Evolutionary conservation across 495 filamentous ascomycete genomes (phyloP), one percentile per base, ranked within the genome.

Genomic region (Lasiosphaeria hispida): DNA sequence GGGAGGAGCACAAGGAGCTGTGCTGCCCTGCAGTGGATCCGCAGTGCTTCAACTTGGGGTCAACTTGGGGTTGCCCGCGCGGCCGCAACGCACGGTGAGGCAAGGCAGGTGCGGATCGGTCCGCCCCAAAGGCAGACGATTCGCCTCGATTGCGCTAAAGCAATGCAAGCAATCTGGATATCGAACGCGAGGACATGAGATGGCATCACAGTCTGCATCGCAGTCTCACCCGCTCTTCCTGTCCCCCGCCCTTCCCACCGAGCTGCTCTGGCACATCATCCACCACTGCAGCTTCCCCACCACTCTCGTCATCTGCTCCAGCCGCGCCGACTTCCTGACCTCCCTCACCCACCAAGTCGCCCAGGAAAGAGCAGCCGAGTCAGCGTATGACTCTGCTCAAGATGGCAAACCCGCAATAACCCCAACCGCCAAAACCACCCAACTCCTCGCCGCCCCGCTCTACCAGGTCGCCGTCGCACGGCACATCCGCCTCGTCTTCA

Each of bases 291-390:
- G 64, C 38, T 65, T 72, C 59, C 76, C 82, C 2, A 86, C 83
- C 1, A 84, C 82, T 0, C 69, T 96, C 11, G 70, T 96, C 49
- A 76, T 95, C 67, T 94, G 91, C 69, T 83, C 82, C 6, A 79
- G 82, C 13, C 82, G 83, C 43, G 69, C 81, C 4, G 77, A 75
- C 13, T 95, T 96, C 57, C 71, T 94, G 15, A 63, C 69, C 34
- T 64, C 73, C 33, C 70, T 79, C 35, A 58, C 71, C 44, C 57
- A 71, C 3, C 71, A 79, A 47, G 44, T 76, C 14, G 40, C 30
- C 36, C 33, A 65, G n/a, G 48, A 53, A 18, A 33, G 33, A 10
- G 10, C 42, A 45, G 18, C 15, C 9, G n/a, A 0, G 1, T 2
- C 18, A 48, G 9, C 36, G 5, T 5, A 30, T 30, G 23, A 30